Base-by-base conservation (phyloP, 192 early-diverging fungal species). In the Coemansia sp. region DNA sequence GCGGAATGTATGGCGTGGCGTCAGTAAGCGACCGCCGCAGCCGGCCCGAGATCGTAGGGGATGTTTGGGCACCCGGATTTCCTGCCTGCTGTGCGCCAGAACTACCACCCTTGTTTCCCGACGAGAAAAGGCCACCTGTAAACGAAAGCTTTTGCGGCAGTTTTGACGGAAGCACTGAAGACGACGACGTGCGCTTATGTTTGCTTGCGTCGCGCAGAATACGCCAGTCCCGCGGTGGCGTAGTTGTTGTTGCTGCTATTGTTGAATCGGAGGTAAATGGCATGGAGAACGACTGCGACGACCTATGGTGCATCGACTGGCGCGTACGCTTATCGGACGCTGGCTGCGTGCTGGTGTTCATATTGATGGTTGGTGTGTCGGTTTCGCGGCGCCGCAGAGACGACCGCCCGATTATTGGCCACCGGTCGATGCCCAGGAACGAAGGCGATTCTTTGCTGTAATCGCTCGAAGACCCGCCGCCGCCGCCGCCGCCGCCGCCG, bases 171-270 rank as follows among this genome's bases (percentile, higher is more conserved):
- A 70, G 45, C 7, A 67, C 56, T 8, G 74, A n/a, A n/a, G n/a
- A 75, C 9, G 77, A 71, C 5, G 69, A 64, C 13, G 77, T 79
- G 58, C 77, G 77, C 46, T 79, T 79, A 48, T 79, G 77, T 15
- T 58, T 64, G 59, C 35, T 59, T 9, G 35, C 35, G 9, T 71
- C 72, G 21, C 72, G 68, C 21, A 74, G 34, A 2, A 58, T 28
- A 16, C 77, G 64, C 77, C 71, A 68, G 72, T 78, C 69, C 12
- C 69, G 58, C 25, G 61, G n/a, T 18, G 66, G 33, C 5, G 59
- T 35, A 16, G 25, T 35, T 42, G 9, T 68, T 60, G 26, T 65
- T 57, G n/a, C 66, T 12, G 58, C 10, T 18, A 66, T 25, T 30
- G 55, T 31, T 30, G 55, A 7, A 7, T 57, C 55, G 31, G 70